Evolutionary conservation across 805 yeast species (phyloP).

Genomic region (Starmerella geochares): DNA sequence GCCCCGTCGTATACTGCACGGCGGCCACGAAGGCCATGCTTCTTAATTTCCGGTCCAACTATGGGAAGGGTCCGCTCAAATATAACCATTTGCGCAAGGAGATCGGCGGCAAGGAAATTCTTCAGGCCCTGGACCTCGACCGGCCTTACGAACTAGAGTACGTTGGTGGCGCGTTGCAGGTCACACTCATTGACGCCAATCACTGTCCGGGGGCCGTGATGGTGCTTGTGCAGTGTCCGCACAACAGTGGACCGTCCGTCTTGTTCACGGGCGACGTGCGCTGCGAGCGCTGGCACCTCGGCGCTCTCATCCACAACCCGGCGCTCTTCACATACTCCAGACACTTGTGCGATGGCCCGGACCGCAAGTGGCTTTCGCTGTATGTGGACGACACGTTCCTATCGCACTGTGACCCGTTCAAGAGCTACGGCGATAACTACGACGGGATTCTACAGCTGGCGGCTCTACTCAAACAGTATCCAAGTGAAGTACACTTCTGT

Average conservation of each 20-base stretch:
- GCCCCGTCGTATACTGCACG: constrained; percentile 41
- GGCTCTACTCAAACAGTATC: constrained; percentile 36
- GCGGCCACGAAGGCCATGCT: constrained; percentile 33
- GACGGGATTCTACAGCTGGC: constrained; percentile 36
- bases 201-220: constrained; percentile 55
- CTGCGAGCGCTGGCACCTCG: constrained; percentile 46
- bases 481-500: constrained; percentile 36
- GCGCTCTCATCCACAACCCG: constrained; percentile 34
- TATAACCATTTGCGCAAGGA: constrained; percentile 25
- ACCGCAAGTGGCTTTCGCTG: constrained; percentile 34
- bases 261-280: constrained; percentile 50
- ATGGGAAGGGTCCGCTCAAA: constrained; percentile 22
- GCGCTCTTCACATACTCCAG: constrained; percentile 36
- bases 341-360: not conserved
- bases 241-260: constrained; percentile 30
- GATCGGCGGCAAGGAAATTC: constrained; percentile 23
- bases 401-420: constrained; percentile 41
- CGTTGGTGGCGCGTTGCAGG: constrained; percentile 25
- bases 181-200: constrained; percentile 42
- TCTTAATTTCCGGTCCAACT: constrained; percentile 21
- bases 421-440: constrained; percentile 37
- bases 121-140: constrained; percentile 18
- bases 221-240: constrained; percentile 38
- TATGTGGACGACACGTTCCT: constrained; percentile 50
- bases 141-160: constrained; percentile 18